Base-by-base conservation (phyloP, 2,329 filamentous ascomycete genomes). In the Lomentospora prolificans region DNA sequence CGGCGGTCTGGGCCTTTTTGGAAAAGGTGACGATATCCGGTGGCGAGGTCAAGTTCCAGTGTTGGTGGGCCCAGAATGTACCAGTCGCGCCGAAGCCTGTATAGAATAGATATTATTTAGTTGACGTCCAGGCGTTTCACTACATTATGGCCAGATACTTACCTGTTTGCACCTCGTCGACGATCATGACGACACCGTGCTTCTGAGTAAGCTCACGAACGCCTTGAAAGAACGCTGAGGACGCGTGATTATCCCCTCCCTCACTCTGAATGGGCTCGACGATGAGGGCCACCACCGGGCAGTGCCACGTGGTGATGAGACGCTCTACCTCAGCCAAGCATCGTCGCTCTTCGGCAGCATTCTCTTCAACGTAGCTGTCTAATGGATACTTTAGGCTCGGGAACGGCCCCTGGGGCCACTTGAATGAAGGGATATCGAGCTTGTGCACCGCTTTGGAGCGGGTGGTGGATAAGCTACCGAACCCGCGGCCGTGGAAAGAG, bases 31-130 rank as follows among this genome's bases (percentile, higher is more conserved):
- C 90, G 77, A 96, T 94, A 75, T 96, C 90, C 0, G 90, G 90
- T 7, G 90, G 88, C 33, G 83, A 75, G 52, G 78, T 67, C 46
- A 96, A 80, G 69, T 87, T 80, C 90, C 90, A 96, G 83, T 96
- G 91, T 65, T 96, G 90, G 75, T 96, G 91, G 7, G 91, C 90
- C 90, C 90, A 96, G 83, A 96, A 95, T 70, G 89, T 90, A 64
- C 90, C 90, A 0, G 90, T 96, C 39, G 91, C 90, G 64, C 91
- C 91, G 25, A 96, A 86, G 68, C 90, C 57, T 57, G n/a, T 24
- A 46, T 12, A 17, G 19, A 50, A 50, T 31, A n/a, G n/a, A n/a
- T n/a, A n/a, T n/a, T n/a, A n/a, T n/a, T n/a, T n/a, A n/a, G n/a
- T n/a, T n/a, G n/a, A n/a, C n/a, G n/a, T n/a, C n/a, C n/a, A n/a